Evolutionary conservation across 805 yeast species (phyloP).

Genomic region (Cyberlindnera mississippiensis): DNA sequence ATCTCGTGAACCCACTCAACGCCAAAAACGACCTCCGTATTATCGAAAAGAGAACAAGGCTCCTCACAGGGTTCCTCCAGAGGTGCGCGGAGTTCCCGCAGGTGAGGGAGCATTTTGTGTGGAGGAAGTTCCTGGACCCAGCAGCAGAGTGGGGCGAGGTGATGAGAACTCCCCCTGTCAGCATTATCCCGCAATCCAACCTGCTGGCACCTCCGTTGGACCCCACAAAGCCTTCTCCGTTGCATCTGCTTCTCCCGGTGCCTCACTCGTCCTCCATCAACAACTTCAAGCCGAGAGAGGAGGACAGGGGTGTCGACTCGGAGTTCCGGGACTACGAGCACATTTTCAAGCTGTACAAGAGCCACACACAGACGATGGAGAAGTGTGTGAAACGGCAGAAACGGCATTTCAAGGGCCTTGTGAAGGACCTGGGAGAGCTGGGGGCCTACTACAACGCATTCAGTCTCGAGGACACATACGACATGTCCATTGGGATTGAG

Average conservation of each 20-base stretch:
- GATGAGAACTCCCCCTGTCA: conserved; percentile 49
- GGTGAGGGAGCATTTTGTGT: conserved; percentile 56
- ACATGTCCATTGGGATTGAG: conserved; percentile 61
- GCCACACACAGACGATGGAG: conserved; percentile 21
- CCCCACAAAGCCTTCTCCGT: conserved; percentile 52
- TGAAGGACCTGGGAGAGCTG: conserved; percentile 67
- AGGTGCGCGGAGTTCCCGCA: conserved; percentile 59
- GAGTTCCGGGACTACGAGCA: conserved; percentile 27
- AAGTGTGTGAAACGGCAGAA: conserved; percentile 26
- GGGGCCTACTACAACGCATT: conserved; percentile 68
- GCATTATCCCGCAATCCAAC: conserved; percentile 47
- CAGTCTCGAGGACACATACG: conserved; percentile 42
- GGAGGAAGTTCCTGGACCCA: conserved; percentile 80
- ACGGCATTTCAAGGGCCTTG: conserved; percentile 46
- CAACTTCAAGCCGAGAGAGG: conserved; percentile 24
- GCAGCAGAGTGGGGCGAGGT: conserved; percentile 82
- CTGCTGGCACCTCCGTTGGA: conserved; percentile 58
- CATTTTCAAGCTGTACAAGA: conserved; percentile 23
- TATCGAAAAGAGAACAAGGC: conserved; percentile 68
- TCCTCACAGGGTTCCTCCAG: conserved; percentile 73
- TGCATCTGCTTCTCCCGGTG: conserved; percentile 59
- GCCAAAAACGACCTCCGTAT: conserved; percentile 41
- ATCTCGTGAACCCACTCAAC: conserved; percentile 39
- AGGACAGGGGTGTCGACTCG: conserved; percentile 15
- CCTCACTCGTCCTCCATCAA: conserved; percentile 42